Evolutionary conservation across 2,329 filamentous ascomycete species (phyloP).

Genomic region (Colletotrichum phormii): DNA sequence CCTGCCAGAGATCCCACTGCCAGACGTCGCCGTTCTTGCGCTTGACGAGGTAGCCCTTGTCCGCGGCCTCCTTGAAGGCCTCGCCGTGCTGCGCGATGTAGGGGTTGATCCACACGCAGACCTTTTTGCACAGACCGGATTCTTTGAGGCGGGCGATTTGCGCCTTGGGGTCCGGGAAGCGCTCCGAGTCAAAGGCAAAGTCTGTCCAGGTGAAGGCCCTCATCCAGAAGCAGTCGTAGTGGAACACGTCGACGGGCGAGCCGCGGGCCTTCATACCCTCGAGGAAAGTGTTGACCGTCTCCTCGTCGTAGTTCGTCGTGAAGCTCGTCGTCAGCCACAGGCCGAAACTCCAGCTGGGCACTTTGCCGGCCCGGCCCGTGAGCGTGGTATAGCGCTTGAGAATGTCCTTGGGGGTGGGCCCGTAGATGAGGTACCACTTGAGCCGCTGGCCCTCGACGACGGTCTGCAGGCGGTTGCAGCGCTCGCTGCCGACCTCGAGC

Average conservation of each 20-base stretch:
- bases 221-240: constrained; percentile 85
- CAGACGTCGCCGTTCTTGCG: constrained; percentile 76
- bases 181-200: constrained; percentile 76
- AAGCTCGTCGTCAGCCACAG: constrained; percentile 83
- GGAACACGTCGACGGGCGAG: constrained; percentile 77
- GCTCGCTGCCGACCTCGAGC: constrained; percentile 79
- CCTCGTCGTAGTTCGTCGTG: constrained; percentile 78
- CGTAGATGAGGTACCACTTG: constrained; percentile 81
- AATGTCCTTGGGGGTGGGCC: constrained; percentile 78
- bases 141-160: constrained; percentile 74
- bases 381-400: constrained; percentile 74
- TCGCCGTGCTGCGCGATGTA: constrained; percentile 78
- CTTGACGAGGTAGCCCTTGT: constrained; percentile 77
- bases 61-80: constrained; percentile 72
- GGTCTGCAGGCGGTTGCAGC: constrained; percentile 77
- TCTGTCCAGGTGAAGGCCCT: constrained; percentile 81
- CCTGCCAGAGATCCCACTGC: constrained; percentile 84
- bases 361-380: constrained; percentile 72
- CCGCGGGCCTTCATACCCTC: constrained; percentile 75
- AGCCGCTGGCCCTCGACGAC: constrained; percentile 76
- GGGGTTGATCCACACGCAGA: constrained; percentile 82
- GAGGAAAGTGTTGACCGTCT: constrained; percentile 75
- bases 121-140: constrained; percentile 69
- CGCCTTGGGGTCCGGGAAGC: constrained; percentile 75
- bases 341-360: constrained; percentile 81